Evolutionary conservation across 2,329 filamentous ascomycete species (phyloP).

Genomic region (Xylaria polymorpha): DNA sequence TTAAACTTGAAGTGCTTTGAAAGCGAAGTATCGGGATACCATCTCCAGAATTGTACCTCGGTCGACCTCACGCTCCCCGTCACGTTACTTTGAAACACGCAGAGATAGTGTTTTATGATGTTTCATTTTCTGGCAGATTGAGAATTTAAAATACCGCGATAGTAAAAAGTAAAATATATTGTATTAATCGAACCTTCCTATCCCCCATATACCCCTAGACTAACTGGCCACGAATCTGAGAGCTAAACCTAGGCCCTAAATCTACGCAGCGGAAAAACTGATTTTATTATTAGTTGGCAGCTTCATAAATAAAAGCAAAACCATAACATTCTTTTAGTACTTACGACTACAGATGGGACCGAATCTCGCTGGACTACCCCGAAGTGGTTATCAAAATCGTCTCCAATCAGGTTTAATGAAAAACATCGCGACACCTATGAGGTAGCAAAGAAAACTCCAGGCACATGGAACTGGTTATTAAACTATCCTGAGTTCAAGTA

Average conservation of each 20-base stretch:
- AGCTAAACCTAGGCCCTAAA: not conserved
- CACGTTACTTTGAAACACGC: constrained; percentile 35
- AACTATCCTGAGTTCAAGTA: constrained; percentile 5
- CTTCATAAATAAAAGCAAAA: not conserved
- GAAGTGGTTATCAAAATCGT: constrained; percentile 20
- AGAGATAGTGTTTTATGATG: too few relatives aligned
- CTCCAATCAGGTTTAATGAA: constrained; percentile 11
- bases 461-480: constrained; percentile 23
- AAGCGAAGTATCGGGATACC: constrained; percentile 43
- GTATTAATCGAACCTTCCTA: not conserved
- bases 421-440: constrained; percentile 21
- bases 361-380: constrained; percentile 6
- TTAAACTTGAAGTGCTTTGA: constrained; percentile 40
- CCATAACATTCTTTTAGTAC: not conserved
- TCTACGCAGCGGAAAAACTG: not conserved
- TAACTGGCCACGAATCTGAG: not conserved
- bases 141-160: too few relatives aligned
- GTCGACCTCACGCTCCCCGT: constrained; percentile 38
- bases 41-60: constrained; percentile 45
- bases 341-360: constrained; percentile 3
- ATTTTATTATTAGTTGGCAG: too few relatives aligned
- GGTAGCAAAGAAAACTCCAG: constrained; percentile 25
- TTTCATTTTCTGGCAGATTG: too few relatives aligned
- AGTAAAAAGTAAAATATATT: too few relatives aligned
- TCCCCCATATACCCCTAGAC: not conserved